These are phyloP conservation scores for Suillus variegatus DNA, from an alignment of 768 basidiomycete genomes.

Conservation along the genomic window DNA sequence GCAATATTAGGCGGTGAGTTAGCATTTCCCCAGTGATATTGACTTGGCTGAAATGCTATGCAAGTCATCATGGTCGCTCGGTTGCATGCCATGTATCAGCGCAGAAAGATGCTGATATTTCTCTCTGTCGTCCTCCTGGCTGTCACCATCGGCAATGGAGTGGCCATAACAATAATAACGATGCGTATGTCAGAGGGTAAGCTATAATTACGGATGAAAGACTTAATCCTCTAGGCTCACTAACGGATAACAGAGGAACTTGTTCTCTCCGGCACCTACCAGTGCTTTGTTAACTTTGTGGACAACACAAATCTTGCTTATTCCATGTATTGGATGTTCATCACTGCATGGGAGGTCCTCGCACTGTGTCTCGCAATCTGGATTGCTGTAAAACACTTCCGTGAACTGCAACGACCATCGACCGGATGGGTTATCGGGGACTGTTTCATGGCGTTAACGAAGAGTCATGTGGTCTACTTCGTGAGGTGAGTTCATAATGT, in stretches of 20 bases:
- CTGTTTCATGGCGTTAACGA: neutral
- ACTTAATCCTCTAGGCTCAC: neutral
- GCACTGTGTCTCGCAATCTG: neutral
- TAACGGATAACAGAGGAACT: neutral
- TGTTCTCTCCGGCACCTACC: neutral
- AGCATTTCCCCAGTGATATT: neutral
- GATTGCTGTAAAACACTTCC: neutral
- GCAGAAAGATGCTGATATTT: neutral
- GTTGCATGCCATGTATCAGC: neutral
- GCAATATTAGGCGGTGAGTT: neutral
- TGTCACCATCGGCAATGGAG: neutral
- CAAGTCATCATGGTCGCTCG: neutral
- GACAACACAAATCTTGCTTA: neutral
- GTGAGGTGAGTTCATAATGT: neutral
- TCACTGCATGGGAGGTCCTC: neutral
- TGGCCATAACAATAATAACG: neutral
- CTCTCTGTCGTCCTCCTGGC: neutral
- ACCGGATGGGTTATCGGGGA: neutral
- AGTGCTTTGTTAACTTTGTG: neutral
- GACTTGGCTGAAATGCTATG: neutral
- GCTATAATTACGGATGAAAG: neutral
- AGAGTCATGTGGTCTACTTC: neutral
- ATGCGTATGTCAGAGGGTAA: neutral
- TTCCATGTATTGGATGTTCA: neutral
- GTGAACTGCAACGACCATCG: neutral